Evolutionary conservation across 495 filamentous ascomycete genomes (phyloP).

Genomic region (Oleoguttula mirabilis): DNA sequence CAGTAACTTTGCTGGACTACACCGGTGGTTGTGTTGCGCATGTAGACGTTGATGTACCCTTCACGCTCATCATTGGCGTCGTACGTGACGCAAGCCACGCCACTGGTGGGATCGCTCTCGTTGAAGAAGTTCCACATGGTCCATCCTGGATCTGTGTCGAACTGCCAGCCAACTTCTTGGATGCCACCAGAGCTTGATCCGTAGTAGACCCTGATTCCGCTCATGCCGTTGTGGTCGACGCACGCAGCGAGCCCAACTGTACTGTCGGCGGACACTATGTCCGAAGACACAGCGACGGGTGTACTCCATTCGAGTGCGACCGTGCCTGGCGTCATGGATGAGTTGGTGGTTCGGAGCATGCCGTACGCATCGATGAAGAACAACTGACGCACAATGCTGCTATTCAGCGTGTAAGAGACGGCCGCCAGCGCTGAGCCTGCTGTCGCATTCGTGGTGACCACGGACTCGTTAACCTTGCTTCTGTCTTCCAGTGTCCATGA

Average conservation of each 20-base stretch:
- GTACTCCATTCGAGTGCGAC: constrained; percentile 1
- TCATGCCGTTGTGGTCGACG: constrained; percentile 4
- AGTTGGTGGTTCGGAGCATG: constrained; percentile 1
- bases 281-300: not conserved
- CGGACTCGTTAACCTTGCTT: not conserved
- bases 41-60: constrained; percentile 8
- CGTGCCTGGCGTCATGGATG: not conserved
- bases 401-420: constrained; percentile 1
- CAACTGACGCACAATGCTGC: constrained; percentile 1
- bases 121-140: not conserved
- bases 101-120: constrained; percentile 7
- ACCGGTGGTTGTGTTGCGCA: not conserved
- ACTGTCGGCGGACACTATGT: not conserved
- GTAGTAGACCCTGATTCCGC: constrained; percentile 11
- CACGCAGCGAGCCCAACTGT: constrained; percentile 11
- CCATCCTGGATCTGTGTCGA: constrained; percentile 5
- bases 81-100: constrained; percentile 8
- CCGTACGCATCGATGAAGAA: constrained; percentile 10
- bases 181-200: not conserved
- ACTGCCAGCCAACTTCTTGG: constrained; percentile 4
- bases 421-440: constrained; percentile 5
- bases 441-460: constrained; percentile 7
- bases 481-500: constrained; percentile 2
- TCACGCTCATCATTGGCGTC: not conserved
- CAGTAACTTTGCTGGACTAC: constrained; percentile 2